Base-by-base conservation (phyloP, 2,329 filamentous ascomycete species). In the Coniella lustricola region DNA sequence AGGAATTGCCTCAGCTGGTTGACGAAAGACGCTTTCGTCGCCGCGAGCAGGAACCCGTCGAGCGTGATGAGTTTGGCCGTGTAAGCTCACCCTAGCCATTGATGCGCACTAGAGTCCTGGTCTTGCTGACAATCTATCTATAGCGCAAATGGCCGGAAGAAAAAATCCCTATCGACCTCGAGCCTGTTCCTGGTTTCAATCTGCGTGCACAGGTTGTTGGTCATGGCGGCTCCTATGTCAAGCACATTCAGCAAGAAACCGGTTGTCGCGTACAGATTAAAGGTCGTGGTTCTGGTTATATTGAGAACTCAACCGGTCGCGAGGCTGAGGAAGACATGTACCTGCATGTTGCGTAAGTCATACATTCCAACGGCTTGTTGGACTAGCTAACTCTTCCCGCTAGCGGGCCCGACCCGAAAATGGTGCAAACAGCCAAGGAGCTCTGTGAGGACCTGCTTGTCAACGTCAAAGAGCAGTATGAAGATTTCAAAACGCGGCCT, bases 321-420 rank as follows among this genome's bases (percentile, higher is more conserved):
- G 93, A 98, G 68, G 95, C 89, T 56, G 91, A 98, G 41, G 91
- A 97, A 64, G 81, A 89, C 2, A 97, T 98, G 90, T 97, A 90
- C 62, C 76, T 98, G 39, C 90, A 97, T 66, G 90, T 97, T 56
- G 87, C 93, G 86, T 42, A 33, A 42, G 40, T 33, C 20, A 12
- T 94, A 76, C 65, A 86, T 76, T 22, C 31, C 4, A n/a, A n/a
- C 22, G 33, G 29, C 32, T 20, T 8, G 16, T 32, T 42, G 4
- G 13, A n/a, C n/a, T 12, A 22, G 33, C 40, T 40, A 49, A 68
- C 75, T 54, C 74, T 58, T 33, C 21, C 41, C 16, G 49, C 29
- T 56, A 95, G 89, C 54, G 91, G 90, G 4, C 93, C 93, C 7
- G 89, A 96, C 62, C 79, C 87, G 14, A 79, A 80, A 53, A 89